Evolutionary conservation across 208 protist species (phyloP).

Genomic region (Leptomonas pyrrhocoris): DNA sequence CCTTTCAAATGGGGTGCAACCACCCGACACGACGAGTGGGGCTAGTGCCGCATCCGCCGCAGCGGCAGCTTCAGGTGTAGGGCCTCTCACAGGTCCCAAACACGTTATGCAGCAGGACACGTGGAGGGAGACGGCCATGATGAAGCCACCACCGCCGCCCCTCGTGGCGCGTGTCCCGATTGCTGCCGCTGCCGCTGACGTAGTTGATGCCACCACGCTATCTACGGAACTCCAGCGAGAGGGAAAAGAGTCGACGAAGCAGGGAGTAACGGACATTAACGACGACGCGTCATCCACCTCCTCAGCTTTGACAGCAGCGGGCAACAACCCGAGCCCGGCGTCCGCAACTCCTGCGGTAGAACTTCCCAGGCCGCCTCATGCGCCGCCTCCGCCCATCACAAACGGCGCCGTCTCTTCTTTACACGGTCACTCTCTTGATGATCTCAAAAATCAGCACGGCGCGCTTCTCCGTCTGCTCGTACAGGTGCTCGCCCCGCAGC

Average conservation of each 20-base stretch:
- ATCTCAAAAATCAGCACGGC: constrained; percentile 16
- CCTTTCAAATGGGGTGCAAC: neutral
- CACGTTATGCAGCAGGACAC: constrained; percentile 25
- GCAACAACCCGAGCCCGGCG: neutral
- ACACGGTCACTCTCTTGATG: constrained; percentile 1
- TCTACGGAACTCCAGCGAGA: neutral
- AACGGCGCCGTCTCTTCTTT: neutral
- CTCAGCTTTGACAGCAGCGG: neutral
- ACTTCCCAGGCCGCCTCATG: too few relatives aligned
- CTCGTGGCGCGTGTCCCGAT: neutral
- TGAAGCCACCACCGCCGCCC: neutral
- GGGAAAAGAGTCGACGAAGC: too few relatives aligned
- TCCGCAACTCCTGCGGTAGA: too few relatives aligned
- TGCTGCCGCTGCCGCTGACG: too few relatives aligned
- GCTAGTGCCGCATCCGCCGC: neutral
- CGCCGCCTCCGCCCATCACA: neutral
- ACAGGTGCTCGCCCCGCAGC: constrained; percentile 21
- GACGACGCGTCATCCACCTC: neutral
- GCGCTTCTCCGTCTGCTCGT: constrained; percentile 28
- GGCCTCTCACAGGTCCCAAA: neutral
- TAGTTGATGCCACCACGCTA: neutral
- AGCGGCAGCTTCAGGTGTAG: neutral
- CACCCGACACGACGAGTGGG: neutral
- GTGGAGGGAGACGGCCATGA: constrained; percentile 10
- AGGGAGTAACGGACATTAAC: too few relatives aligned